Evolutionary conservation across 2,329 filamentous ascomycete species (phyloP).

Genomic region (Fusarium chuoi): DNA sequence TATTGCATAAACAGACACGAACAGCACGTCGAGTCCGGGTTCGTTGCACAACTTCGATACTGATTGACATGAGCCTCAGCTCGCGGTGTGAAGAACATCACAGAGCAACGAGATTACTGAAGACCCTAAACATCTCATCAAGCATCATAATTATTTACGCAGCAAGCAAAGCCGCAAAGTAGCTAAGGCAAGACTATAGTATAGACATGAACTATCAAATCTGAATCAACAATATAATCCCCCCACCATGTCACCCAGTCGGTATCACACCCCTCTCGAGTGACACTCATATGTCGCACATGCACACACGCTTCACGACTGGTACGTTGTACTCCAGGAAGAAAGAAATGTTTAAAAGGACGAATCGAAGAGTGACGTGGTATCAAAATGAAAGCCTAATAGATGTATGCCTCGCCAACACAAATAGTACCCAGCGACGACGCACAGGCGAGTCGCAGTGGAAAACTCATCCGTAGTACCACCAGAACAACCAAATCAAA

Average conservation of each 20-base stretch:
- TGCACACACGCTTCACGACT: conserved; percentile 3
- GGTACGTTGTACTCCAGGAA: background rate
- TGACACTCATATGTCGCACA: background rate
- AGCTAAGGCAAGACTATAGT: background rate
- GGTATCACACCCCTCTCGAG: background rate
- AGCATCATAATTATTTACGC: conserved; percentile 23
- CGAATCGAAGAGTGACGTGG: conserved; percentile 43
- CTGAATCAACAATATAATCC: background rate
- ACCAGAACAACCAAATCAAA: background rate
- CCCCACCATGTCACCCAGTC: background rate
- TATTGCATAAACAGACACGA: background rate
- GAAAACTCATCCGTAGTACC: conserved; percentile 30
- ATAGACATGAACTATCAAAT: background rate
- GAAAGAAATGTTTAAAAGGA: conserved; percentile 27
- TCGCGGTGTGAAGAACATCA: background rate
- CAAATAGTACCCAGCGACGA: conserved; percentile 35
- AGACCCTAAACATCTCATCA: background rate
- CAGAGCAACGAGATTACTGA: background rate
- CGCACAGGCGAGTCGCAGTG: conserved; percentile 34
- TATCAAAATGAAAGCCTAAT: conserved; percentile 46
- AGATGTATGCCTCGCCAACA: conserved; percentile 41
- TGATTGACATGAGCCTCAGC: background rate
- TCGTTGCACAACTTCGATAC: background rate
- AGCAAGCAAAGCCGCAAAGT: conserved; percentile 11
- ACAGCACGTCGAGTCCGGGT: conserved; percentile 1